phyloP scores from a whole-genome alignment of 1,139 yeast genomes.

The Saccharomyces hybrid region DNA sequence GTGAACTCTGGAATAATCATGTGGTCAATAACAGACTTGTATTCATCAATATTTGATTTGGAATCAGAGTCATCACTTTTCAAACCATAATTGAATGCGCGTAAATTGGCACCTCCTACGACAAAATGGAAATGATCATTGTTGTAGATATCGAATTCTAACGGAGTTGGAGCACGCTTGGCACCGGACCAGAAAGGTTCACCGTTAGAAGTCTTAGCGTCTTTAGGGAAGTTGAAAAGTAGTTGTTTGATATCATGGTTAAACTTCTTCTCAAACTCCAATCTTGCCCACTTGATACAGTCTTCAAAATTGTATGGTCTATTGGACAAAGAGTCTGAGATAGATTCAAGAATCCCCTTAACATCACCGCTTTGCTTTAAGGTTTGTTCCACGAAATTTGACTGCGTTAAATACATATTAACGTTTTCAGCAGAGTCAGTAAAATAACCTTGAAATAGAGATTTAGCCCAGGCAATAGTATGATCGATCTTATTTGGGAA shows the following conservation, averaged over 20 bases:
- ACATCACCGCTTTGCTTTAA: slow-evolving; percentile 89
- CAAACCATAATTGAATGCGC: slow-evolving; percentile 85
- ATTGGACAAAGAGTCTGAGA: slow-evolving; percentile 60
- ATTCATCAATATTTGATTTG: slow-evolving; percentile 36
- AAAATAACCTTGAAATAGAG: slow-evolving; percentile 89
- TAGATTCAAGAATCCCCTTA: slow-evolving; percentile 75
- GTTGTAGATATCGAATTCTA: slow-evolving; percentile 66
- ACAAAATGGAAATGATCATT: slow-evolving; percentile 75
- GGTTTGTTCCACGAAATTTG: slow-evolving; percentile 84
- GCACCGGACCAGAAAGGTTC: slow-evolving; percentile 98
- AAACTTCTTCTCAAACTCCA: slow-evolving; percentile 78
- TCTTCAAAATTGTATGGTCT: slow-evolving; percentile 90
- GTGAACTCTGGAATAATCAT: slow-evolving; percentile 57
- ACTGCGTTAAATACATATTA: slow-evolving; percentile 81
- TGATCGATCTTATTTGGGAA: slow-evolving; percentile 98
- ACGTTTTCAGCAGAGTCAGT: slow-evolving; percentile 88
- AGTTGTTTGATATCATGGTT: slow-evolving; percentile 82
- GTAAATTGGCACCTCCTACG: slow-evolving; percentile 82
- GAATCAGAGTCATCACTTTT: slow-evolving; percentile 48
- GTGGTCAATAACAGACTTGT: slow-evolving; percentile 42
- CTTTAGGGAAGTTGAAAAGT: slow-evolving; percentile 87
- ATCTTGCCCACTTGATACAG: slow-evolving; percentile 91
- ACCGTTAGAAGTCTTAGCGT: slow-evolving; percentile 84
- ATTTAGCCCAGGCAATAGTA: slow-evolving; percentile 98
- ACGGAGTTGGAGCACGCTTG: slow-evolving; percentile 88